phyloP scores from a whole-genome alignment of 2,329 filamentous ascomycete genomes.

The Penicillium palitans region DNA sequence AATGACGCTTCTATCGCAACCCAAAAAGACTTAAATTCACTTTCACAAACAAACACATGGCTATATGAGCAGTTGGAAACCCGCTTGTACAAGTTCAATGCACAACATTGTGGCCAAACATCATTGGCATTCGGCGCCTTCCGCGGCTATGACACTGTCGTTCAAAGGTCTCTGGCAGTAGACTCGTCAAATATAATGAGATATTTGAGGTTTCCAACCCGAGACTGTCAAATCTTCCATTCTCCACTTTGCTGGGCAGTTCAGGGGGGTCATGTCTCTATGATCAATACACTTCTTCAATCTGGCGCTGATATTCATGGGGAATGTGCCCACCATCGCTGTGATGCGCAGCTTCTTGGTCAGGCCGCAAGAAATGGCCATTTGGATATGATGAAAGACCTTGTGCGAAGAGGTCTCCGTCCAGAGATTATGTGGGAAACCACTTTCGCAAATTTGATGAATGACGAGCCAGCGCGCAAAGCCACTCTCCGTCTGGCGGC shows the following conservation, averaged over 20 bases:
- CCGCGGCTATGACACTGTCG: background rate
- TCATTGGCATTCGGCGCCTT: slow-evolving; percentile 2
- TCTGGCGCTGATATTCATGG: background rate
- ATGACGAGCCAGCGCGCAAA: too few relatives aligned
- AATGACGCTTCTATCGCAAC: background rate
- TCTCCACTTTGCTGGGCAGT: slow-evolving; percentile 4
- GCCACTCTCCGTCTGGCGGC: too few relatives aligned
- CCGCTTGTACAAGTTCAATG: background rate
- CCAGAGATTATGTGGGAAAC: too few relatives aligned
- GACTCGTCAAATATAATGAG: background rate
- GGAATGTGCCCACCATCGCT: too few relatives aligned
- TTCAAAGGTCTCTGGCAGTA: background rate
- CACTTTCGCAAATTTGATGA: too few relatives aligned
- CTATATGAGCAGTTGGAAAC: background rate
- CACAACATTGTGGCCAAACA: background rate
- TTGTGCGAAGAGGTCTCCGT: too few relatives aligned
- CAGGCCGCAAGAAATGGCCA: too few relatives aligned
- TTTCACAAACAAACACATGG: slow-evolving; percentile 1
- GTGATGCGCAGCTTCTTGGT: too few relatives aligned
- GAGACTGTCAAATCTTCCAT: background rate
- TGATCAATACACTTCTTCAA: background rate
- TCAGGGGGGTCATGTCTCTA: background rate
- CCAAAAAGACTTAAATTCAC: background rate
- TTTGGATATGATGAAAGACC: too few relatives aligned
- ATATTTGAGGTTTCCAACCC: background rate